Evolutionary conservation across 2,329 filamentous ascomycete species (phyloP).

Genomic region (Colletotrichum navitas): DNA sequence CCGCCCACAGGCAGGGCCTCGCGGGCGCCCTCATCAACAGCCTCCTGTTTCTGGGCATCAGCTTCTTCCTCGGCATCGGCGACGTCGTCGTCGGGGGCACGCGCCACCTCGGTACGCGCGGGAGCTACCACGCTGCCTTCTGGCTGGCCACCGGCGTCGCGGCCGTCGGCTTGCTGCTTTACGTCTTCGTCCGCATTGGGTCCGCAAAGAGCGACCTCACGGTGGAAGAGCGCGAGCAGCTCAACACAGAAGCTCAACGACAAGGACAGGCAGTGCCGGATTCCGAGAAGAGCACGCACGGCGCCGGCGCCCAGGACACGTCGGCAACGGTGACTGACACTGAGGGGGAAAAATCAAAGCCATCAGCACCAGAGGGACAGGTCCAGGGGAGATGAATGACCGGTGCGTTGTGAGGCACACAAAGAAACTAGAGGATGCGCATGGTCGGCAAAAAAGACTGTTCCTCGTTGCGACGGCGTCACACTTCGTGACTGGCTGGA

Average conservation of each 20-base stretch:
- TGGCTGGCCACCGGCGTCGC: constrained; percentile 74
- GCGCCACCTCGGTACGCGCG: constrained; percentile 55
- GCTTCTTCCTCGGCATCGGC: constrained; percentile 77
- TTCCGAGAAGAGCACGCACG: not conserved
- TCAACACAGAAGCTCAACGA: constrained; percentile 33
- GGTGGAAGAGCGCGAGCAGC: constrained; percentile 42
- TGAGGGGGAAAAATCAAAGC: constrained; percentile 21
- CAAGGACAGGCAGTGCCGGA: not conserved
- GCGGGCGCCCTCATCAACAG: constrained; percentile 80
- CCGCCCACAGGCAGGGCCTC: constrained; percentile 75
- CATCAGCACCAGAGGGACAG: constrained; percentile 10
- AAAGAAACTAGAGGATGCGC: not conserved
- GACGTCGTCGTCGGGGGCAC: constrained; percentile 72
- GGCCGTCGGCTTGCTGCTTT: constrained; percentile 62
- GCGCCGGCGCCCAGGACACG: not conserved
- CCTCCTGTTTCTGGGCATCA: constrained; percentile 78
- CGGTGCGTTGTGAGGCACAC: not conserved
- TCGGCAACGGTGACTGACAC: constrained; percentile 28
- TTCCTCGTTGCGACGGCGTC: not conserved
- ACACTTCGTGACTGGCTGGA: not conserved
- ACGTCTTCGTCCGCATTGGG: constrained; percentile 62
- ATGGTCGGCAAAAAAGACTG: not conserved
- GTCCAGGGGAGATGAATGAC: constrained; percentile 14
- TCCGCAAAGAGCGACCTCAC: constrained; percentile 44
- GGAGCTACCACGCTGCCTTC: constrained; percentile 74